Evolutionary conservation across 768 basidiomycete species (phyloP).

Genomic region (Pleurotus ostreatus): DNA sequence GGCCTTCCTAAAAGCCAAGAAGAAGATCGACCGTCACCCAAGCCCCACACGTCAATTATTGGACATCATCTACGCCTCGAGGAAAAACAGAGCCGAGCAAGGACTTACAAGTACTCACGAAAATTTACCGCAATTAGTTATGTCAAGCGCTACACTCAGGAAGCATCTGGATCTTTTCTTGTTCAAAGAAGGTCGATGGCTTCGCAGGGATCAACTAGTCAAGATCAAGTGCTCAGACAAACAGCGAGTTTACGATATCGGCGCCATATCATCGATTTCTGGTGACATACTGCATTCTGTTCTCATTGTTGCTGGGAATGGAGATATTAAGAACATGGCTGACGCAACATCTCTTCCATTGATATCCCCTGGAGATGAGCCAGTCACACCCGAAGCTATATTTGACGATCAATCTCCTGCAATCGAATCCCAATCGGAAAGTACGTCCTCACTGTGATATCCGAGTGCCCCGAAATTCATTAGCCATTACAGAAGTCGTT

Average conservation of each 20-base stretch:
- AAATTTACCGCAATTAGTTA: constrained; percentile 52
- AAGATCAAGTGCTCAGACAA: constrained; percentile 30
- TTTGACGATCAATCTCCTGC: constrained; percentile 4
- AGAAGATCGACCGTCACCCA: constrained; percentile 48
- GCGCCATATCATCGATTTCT: constrained; percentile 7
- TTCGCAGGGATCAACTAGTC: constrained; percentile 38
- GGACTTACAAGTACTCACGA: neutral
- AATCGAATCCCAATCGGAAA: too few relatives aligned
- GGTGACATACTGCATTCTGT: constrained; percentile 47
- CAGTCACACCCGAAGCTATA: constrained; percentile 10
- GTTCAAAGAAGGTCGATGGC: constrained; percentile 56
- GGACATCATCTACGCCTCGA: constrained; percentile 45
- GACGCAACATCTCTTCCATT: constrained; percentile 31
- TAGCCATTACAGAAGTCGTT: constrained; percentile 32
- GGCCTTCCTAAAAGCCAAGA: constrained; percentile 32
- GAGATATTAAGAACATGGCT: constrained; percentile 48
- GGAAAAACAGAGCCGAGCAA: constrained; percentile 19
- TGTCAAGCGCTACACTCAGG: constrained; percentile 70
- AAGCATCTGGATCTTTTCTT: constrained; percentile 50
- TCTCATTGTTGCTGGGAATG: constrained; percentile 54
- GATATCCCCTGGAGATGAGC: constrained; percentile 14
- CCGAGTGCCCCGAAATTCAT: too few relatives aligned
- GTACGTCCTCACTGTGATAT: too few relatives aligned
- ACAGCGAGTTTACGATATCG: neutral
- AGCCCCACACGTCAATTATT: constrained; percentile 57